These are phyloP conservation scores for Xylaria hypoxylon DNA, from an alignment of 2,329 filamentous ascomycete species.

Conservation along the genomic window DNA sequence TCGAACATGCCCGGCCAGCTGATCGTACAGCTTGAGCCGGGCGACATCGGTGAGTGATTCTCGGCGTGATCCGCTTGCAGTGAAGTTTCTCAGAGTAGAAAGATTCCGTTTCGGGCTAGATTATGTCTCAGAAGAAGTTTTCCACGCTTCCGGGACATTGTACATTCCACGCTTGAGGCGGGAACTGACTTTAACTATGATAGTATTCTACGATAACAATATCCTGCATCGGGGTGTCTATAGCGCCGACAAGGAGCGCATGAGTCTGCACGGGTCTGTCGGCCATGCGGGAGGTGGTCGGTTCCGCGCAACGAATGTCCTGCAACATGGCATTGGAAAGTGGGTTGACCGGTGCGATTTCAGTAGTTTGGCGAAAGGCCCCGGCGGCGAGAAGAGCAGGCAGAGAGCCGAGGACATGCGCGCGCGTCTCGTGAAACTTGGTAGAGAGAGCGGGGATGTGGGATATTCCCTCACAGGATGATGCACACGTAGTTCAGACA, in stretches of 20 bases:
- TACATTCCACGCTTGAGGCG: neutral
- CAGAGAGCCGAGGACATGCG: conserved; percentile 73
- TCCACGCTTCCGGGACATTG: neutral
- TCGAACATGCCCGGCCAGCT: conserved; percentile 70
- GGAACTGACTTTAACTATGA: neutral
- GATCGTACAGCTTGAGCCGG: conserved; percentile 73
- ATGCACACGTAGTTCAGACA: conserved; percentile 26
- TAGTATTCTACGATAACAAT: conserved; percentile 89
- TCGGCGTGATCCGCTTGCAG: neutral
- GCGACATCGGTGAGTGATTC: conserved; percentile 68
- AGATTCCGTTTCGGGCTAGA: too few species aligned
- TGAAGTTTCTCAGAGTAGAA: too few species aligned
- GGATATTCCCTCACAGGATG: conserved; percentile 72
- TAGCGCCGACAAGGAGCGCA: conserved; percentile 66
- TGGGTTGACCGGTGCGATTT: conserved; percentile 74
- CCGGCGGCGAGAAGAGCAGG: conserved; percentile 57
- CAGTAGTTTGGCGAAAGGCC: conserved; percentile 42
- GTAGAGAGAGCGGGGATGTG: conserved; percentile 68
- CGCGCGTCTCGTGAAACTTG: conserved; percentile 70
- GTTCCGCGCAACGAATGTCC: conserved; percentile 74
- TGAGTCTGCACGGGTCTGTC: conserved; percentile 79
- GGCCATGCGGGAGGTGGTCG: conserved; percentile 68
- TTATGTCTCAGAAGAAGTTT: too few species aligned
- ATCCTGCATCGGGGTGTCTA: conserved; percentile 82
- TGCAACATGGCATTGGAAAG: conserved; percentile 78